These are phyloP conservation scores for Suillus plorans DNA, from an alignment of 768 basidiomycete genomes.

Conservation along the genomic window DNA sequence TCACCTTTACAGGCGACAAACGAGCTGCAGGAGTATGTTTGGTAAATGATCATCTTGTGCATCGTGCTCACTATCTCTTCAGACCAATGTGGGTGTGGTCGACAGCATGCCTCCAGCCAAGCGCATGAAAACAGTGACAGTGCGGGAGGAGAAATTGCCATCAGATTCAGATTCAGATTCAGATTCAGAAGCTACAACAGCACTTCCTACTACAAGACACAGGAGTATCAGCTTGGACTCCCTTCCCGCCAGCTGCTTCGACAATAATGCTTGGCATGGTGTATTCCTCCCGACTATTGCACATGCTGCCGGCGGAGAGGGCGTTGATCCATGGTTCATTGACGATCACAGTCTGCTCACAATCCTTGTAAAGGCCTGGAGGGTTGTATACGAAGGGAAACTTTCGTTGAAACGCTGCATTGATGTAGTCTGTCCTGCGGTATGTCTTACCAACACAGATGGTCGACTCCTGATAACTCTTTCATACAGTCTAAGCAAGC, in stretches of 20 bases:
- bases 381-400: constrained; percentile 5
- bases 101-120: neutral
- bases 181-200: neutral
- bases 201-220: neutral
- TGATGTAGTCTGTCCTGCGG: neutral
- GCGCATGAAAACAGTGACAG: neutral
- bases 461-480: neutral
- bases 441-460: neutral
- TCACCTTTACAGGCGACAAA: neutral
- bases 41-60: neutral
- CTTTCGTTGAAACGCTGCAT: neutral
- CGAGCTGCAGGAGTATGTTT: neutral
- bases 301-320: neutral
- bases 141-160: neutral
- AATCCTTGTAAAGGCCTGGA: constrained; percentile 2
- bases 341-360: neutral
- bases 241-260: neutral
- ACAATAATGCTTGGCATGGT: neutral
- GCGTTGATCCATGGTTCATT: neutral
- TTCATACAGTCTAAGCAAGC: neutral
- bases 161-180: no score
- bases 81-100: neutral
- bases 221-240: neutral
- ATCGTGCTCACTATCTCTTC: neutral
- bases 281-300: neutral